These are phyloP conservation scores for Pyronema domesticum DNA, from an alignment of 495 filamentous ascomycete species.

Conservation along the genomic window DNA sequence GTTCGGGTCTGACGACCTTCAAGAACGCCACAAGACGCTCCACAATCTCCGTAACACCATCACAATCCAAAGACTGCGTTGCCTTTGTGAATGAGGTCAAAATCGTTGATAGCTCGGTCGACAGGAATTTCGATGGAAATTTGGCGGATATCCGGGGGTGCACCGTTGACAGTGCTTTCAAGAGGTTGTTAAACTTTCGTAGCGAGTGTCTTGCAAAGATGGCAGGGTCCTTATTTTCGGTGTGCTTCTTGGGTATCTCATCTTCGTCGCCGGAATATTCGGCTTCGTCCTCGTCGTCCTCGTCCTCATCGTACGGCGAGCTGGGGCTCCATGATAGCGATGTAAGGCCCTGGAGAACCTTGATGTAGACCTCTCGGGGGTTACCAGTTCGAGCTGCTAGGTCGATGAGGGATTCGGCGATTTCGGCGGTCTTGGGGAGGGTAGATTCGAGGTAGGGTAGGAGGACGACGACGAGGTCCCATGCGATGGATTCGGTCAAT, in stretches of 20 bases:
- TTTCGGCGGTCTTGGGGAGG: conserved; percentile 33
- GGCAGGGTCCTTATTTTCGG: conserved; percentile 18
- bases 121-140: conserved; percentile 79
- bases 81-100: conserved; percentile 23
- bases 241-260: conserved; percentile 9
- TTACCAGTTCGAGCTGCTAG: conserved; percentile 63
- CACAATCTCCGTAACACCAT: conserved; percentile 15
- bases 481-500: conserved; percentile 81
- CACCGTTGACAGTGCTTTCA: conserved; percentile 67
- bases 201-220: conserved; percentile 13
- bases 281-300: conserved; percentile 30
- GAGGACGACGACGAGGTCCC: conserved; percentile 81
- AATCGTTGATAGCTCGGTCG: conserved; percentile 50
- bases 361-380: conserved; percentile 81
- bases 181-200: conserved; percentile 52
- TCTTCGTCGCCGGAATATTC: conserved; percentile 17
- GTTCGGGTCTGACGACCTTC: conserved; percentile 15
- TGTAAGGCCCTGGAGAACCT: conserved; percentile 53
- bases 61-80: conserved; percentile 15
- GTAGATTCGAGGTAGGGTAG: conserved; percentile 53
- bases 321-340: conserved; percentile 36
- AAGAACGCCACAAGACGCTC: conserved; percentile 16
- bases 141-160: conserved; percentile 79
- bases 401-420: conserved; percentile 12
- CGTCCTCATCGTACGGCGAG: conserved; percentile 30